These are phyloP conservation scores for Cucumis sativus DNA, from an alignment of 306 rosid species.

Conservation along the genomic window DNA sequence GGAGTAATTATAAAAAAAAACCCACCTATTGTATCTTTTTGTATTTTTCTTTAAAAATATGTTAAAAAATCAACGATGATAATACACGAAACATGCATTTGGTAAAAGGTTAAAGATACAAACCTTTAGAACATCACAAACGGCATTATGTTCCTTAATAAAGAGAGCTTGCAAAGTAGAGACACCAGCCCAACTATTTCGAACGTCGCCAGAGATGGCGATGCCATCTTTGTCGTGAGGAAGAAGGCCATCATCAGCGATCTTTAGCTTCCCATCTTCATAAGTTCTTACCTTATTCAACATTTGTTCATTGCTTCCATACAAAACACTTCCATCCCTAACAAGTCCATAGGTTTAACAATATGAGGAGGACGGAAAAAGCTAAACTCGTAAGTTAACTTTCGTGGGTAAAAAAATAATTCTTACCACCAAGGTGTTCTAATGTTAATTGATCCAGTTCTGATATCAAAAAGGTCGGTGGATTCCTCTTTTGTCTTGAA, in stretches of 20 bases:
- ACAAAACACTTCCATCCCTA: conserved; percentile 69
- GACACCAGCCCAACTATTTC: conserved; percentile 64
- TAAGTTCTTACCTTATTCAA: conserved; percentile 48
- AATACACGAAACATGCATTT: too few species aligned
- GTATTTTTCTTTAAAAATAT: too few species aligned
- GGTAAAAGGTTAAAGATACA: too few species aligned
- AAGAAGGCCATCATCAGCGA: conserved; percentile 42
- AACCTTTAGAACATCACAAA: conserved; percentile 49
- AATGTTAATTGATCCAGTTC: conserved; percentile 28
- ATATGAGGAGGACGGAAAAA: too few species aligned
- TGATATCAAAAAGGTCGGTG: conserved; percentile 15
- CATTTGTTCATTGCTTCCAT: conserved; percentile 42
- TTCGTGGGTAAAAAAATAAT: neutral
- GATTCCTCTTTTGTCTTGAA: conserved; percentile 35
- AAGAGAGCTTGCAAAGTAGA: conserved; percentile 52
- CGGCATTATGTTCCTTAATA: conserved; percentile 52
- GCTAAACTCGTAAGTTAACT: too few species aligned
- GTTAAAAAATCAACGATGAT: too few species aligned
- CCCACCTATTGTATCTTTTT: too few species aligned
- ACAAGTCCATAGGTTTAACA: neutral
- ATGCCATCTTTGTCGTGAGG: conserved; percentile 43
- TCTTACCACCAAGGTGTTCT: conserved; percentile 84
- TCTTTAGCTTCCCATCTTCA: conserved; percentile 52
- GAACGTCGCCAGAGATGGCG: conserved; percentile 64
- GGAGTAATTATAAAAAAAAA: too few species aligned